Percentiles rank a stretch among this genome's conserved stretches.
These are phyloP conservation scores for Boletus barrowsii DNA, from an alignment of 768 basidiomycete species.

Conservation along the genomic window DNA sequence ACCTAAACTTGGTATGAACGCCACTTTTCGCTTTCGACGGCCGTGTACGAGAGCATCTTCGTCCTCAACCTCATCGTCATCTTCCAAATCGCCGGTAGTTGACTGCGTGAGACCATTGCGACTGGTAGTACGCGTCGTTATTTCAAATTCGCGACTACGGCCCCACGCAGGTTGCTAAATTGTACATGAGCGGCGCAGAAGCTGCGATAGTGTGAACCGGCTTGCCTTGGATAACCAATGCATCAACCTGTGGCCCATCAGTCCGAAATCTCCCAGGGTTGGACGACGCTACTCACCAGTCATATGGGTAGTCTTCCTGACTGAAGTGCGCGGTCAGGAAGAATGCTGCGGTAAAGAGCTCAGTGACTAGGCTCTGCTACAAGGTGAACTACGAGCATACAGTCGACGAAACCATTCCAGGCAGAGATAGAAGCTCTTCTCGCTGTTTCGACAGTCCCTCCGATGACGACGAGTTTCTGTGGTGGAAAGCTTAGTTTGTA, in stretches of 20 bases:
- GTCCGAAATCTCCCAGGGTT: not conserved
- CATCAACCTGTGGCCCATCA: slow-evolving; percentile 59
- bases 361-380: not conserved
- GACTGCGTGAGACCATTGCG: slow-evolving; percentile 62
- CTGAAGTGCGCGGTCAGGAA: slow-evolving; percentile 88
- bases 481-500: not conserved
- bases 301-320: slow-evolving; percentile 84
- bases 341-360: slow-evolving; percentile 52
- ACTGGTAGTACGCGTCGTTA: slow-evolving; percentile 72
- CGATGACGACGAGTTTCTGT: slow-evolving; percentile 87
- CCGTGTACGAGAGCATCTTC: slow-evolving; percentile 62
- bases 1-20: slow-evolving; percentile 86
- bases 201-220: slow-evolving; percentile 4
- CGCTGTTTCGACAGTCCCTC: slow-evolving; percentile 85
- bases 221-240: slow-evolving; percentile 82
- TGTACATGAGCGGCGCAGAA: slow-evolving; percentile 15
- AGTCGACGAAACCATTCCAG: slow-evolving; percentile 89
- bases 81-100: slow-evolving; percentile 75
- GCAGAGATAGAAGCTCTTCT: slow-evolving; percentile 77
- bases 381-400: slow-evolving; percentile 34
- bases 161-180: slow-evolving; percentile 87
- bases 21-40: slow-evolving; percentile 71
- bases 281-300: slow-evolving; percentile 51
- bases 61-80: slow-evolving; percentile 61
- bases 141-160: slow-evolving; percentile 84